phyloP scores from a whole-genome alignment of 2,329 filamentous ascomycete genomes.

The Ascochyta fabae region DNA sequence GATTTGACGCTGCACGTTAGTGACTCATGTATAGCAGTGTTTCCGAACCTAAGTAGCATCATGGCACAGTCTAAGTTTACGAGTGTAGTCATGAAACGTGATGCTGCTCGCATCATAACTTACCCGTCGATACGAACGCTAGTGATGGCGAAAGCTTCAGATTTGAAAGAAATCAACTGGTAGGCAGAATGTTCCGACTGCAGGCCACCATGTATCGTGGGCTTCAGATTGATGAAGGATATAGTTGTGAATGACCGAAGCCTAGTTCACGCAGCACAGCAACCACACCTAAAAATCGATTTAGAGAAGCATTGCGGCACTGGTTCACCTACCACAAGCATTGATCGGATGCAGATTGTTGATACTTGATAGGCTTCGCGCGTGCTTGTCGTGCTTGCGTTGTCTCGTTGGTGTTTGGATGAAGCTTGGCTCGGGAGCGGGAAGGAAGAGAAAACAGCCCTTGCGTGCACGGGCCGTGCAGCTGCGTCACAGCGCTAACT shows the following conservation, averaged over 20 bases:
- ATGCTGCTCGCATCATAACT: background rate
- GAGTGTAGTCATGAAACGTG: slow-evolving; percentile 10
- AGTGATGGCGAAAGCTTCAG: no score
- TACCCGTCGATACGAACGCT: background rate
- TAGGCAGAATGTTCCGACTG: background rate
- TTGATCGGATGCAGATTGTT: background rate
- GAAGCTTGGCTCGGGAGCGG: slow-evolving; percentile 6
- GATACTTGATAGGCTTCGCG: slow-evolving; percentile 6
- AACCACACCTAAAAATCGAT: background rate
- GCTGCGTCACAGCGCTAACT: background rate
- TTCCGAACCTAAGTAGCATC: slow-evolving; percentile 1
- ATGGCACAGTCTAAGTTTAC: slow-evolving; percentile 11
- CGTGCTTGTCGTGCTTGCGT: slow-evolving; percentile 17
- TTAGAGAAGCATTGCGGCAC: background rate
- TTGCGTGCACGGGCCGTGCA: background rate
- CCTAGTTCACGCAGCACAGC: background rate
- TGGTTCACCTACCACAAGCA: background rate
- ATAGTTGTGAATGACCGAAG: background rate
- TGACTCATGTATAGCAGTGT: slow-evolving; percentile 4
- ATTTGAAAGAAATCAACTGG: background rate
- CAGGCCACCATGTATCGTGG: background rate
- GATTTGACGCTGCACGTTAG: background rate
- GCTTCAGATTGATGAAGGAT: no score
- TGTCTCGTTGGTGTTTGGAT: slow-evolving; percentile 17
- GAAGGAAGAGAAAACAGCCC: background rate